Evolutionary conservation across 2,329 filamentous ascomycete species (phyloP).

Genomic region (Beauveria medogensis): DNA sequence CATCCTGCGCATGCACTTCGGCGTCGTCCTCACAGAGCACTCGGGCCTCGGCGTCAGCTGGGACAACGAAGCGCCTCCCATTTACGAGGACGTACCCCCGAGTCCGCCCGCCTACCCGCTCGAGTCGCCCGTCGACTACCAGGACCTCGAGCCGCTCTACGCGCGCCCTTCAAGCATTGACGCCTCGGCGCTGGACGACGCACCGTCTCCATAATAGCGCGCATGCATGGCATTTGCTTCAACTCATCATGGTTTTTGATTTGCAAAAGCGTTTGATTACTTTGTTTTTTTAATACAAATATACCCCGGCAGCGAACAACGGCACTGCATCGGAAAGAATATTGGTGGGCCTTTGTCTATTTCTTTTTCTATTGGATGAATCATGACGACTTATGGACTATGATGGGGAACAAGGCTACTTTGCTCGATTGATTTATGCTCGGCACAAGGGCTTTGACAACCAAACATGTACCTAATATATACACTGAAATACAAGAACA

Average conservation of each 20-base stretch:
- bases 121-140: constrained; percentile 30
- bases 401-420: not conserved
- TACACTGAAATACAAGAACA: not conserved
- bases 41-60: constrained; percentile 85
- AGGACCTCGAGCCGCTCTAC: constrained; percentile 31
- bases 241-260: not conserved
- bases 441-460: not conserved
- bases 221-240: not conserved
- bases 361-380: not conserved
- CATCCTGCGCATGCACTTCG: constrained; percentile 89
- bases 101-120: constrained; percentile 65
- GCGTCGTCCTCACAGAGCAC: constrained; percentile 71
- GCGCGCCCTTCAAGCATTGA: constrained; percentile 11
- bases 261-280: not conserved
- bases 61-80: constrained; percentile 91
- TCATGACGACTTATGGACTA: not conserved
- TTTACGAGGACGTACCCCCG: constrained; percentile 87
- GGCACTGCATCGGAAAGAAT: constrained; percentile 8
- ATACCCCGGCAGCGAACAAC: constrained; percentile 12
- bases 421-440: not conserved
- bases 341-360: not conserved
- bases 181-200: not conserved
- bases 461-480: not conserved
- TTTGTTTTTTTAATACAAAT: not conserved
- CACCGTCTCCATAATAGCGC: not conserved